phyloP scores from a whole-genome alignment of 768 basidiomycete species.

The Boletus eberwhitei region DNA sequence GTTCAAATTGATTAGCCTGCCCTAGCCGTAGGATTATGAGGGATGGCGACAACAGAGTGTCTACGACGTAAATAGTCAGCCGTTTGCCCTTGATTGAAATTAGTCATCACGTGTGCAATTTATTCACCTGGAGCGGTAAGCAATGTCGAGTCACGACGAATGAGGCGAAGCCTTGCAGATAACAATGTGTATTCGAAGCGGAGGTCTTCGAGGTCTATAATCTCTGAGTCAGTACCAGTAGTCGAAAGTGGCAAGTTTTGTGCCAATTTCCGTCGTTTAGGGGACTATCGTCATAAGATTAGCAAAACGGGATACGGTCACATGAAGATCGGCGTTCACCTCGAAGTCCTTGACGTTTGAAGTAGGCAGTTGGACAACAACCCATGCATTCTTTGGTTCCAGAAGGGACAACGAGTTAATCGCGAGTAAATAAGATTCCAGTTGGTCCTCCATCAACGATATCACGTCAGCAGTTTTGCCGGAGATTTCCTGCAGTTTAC shows the following conservation, averaged over 20 bases:
- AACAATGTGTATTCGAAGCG: conserved; percentile 75
- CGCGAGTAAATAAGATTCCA: conserved; percentile 80
- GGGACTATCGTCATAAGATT: conserved; percentile 41
- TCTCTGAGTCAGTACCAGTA: conserved; percentile 62
- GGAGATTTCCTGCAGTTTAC: conserved; percentile 58
- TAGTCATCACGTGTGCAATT: conserved; percentile 1
- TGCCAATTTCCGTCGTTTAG: conserved; percentile 69
- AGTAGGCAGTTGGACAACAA: conserved; percentile 58
- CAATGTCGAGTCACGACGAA: conserved; percentile 61
- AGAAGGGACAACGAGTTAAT: conserved; percentile 86
- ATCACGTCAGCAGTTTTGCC: conserved; percentile 36
- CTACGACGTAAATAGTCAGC: conserved; percentile 35
- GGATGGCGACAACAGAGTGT: conserved; percentile 50
- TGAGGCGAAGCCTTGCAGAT: conserved; percentile 72
- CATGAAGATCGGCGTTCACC: conserved; percentile 31
- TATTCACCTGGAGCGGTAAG: conserved; percentile 62
- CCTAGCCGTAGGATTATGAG: conserved; percentile 76
- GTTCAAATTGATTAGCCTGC: conserved; percentile 74
- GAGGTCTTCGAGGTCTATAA: conserved; percentile 77
- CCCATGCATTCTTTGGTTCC: conserved; percentile 79
- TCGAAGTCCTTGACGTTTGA: conserved; percentile 46
- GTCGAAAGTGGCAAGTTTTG: conserved; percentile 76
- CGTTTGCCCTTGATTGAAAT: conserved; percentile 9
- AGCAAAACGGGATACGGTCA: conserved; percentile 14
- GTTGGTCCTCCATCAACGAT: conserved; percentile 59